phyloP scores from a whole-genome alignment of 257 asterid genomes.

The Parsonsia alboflavescens region DNA sequence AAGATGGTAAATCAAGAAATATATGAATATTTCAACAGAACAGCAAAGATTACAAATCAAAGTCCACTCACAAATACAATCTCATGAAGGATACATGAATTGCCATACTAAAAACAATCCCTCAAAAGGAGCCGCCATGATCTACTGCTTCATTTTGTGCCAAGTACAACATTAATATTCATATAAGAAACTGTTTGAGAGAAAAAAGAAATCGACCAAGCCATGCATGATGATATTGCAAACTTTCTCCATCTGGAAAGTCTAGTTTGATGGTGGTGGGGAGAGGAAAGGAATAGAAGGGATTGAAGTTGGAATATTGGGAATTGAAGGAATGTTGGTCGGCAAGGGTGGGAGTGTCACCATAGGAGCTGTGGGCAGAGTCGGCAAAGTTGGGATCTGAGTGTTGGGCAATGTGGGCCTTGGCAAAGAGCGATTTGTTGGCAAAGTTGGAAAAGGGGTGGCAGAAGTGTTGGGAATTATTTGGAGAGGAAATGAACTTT shows the following conservation, averaged over 20 bases:
- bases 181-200: background rate
- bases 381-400: background rate
- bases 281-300: conserved; percentile 33
- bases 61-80: background rate
- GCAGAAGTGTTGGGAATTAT: background rate
- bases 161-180: background rate
- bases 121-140: background rate
- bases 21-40: background rate
- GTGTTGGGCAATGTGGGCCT: too few relatives aligned
- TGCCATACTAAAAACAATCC: too few relatives aligned
- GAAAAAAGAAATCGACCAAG: background rate
- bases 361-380: background rate
- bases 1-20: background rate
- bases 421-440: background rate
- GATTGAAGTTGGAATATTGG: conserved; percentile 20
- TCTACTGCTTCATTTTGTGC: background rate
- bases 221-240: background rate
- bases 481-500: too few relatives aligned
- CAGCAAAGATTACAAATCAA: background rate
- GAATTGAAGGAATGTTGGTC: conserved; percentile 7
- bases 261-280: conserved; percentile 29
- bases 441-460: background rate
- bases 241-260: background rate
- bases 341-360: conserved; percentile 5
- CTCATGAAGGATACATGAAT: background rate